Evolutionary conservation across 441 rosid genomes (phyloP).

Genomic region (Adansonia rubrostipa): DNA sequence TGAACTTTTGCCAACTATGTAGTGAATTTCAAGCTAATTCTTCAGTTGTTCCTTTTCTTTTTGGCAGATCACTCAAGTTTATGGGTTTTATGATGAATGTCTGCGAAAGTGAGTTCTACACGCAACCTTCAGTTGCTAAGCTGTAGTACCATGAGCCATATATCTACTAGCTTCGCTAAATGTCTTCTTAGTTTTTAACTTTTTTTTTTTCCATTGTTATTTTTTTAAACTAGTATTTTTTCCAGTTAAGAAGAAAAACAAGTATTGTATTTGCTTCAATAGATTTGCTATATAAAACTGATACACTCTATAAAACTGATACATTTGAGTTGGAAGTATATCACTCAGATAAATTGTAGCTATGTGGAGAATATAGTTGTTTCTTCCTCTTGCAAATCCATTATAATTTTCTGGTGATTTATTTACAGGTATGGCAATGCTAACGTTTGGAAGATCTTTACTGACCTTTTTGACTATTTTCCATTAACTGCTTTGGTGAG

Average conservation of each 20-base stretch:
- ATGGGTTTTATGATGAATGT: constrained; percentile 81
- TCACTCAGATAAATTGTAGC: neutral
- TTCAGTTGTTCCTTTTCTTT: constrained; percentile 29
- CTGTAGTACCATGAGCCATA: neutral
- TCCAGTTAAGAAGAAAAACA: neutral
- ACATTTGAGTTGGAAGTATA: constrained; percentile 10
- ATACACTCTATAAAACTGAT: neutral
- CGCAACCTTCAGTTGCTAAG: constrained; percentile 11
- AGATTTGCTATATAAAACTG: neutral
- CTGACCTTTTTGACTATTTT: constrained; percentile 74
- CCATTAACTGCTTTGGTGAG: constrained; percentile 76
- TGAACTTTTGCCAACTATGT: neutral
- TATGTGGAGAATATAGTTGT: neutral
- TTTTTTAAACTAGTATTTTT: neutral
- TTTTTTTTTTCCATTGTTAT: neutral
- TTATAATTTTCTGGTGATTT: constrained; percentile 20
- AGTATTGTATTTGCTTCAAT: neutral
- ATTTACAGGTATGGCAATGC: constrained; percentile 69
- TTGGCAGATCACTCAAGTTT: constrained; percentile 77
- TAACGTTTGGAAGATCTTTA: constrained; percentile 68
- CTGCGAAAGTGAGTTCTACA: constrained; percentile 65
- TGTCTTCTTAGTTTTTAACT: neutral
- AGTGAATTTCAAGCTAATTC: neutral
- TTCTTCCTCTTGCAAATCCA: neutral
- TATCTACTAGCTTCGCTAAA: neutral